Conservation (phyloP, 2,329 filamentous ascomycete species). For the Cercospora sp. region DNA sequence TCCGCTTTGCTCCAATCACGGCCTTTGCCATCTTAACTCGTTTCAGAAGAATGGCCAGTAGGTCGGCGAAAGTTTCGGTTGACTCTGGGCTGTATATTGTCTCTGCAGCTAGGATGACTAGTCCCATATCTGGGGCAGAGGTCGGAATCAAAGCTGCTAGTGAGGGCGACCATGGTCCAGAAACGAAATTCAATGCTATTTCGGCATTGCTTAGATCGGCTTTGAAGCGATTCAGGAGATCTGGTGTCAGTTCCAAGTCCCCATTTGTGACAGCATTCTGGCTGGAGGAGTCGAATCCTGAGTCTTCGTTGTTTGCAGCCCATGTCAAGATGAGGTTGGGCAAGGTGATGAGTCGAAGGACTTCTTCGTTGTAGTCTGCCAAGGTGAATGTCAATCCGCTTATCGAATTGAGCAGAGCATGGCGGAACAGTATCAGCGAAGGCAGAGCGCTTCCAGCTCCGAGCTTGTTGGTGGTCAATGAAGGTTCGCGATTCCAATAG, state of each 20-base stretch:
- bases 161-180: constrained; percentile 67
- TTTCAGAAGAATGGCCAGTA: constrained; percentile 60
- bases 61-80: constrained; percentile 66
- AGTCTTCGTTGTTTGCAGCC: constrained; percentile 36
- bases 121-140: constrained; percentile 42
- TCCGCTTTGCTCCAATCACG: constrained; percentile 71
- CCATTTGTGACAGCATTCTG: constrained; percentile 39
- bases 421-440: constrained; percentile 69
- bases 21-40: constrained; percentile 58
- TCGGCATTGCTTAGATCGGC: constrained; percentile 51
- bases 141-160: constrained; percentile 61
- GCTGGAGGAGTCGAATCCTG: constrained; percentile 5
- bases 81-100: constrained; percentile 80
- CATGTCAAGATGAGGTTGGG: constrained; percentile 76
- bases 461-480: constrained; percentile 52
- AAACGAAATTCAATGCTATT: constrained; percentile 66
- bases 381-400: constrained; percentile 61
- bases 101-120: constrained; percentile 69
- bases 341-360: constrained; percentile 74
- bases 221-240: constrained; percentile 60
- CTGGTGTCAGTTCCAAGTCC: constrained; percentile 64
- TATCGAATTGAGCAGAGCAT: constrained; percentile 50
- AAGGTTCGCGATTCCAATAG: neutral
- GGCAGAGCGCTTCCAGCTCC: constrained; percentile 78
- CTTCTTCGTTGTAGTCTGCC: constrained; percentile 77